Evolutionary conservation across 1,284 basidiomycete genomes (phyloP).

Genomic region (Ustilago curta): DNA sequence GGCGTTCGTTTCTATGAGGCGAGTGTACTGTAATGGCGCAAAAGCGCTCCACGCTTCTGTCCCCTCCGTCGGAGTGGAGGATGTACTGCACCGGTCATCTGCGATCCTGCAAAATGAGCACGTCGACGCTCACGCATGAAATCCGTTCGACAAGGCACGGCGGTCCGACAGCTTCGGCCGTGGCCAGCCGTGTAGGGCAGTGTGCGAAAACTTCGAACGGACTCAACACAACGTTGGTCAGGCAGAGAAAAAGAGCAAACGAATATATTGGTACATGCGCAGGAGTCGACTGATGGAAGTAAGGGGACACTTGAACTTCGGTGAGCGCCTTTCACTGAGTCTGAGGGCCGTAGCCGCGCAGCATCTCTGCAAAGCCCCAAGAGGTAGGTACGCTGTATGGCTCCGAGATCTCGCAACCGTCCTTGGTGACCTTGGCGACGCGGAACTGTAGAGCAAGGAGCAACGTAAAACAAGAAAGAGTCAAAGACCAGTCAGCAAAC

Average conservation of each 20-base stretch:
- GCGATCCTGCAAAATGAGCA: not conserved
- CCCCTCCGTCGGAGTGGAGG: not conserved
- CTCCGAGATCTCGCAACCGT: constrained; percentile 84
- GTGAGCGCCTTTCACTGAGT: constrained; percentile 52
- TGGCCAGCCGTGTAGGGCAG: too few relatives aligned
- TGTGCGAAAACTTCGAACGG: too few relatives aligned
- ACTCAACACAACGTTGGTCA: not conserved
- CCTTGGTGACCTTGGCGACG: constrained; percentile 86
- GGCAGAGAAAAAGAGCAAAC: not conserved
- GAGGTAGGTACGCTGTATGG: constrained; percentile 81
- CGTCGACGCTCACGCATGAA: not conserved
- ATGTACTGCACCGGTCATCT: not conserved
- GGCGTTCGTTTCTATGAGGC: not conserved
- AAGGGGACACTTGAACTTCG: not conserved
- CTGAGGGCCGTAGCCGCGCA: constrained; percentile 76
- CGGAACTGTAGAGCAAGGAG: constrained; percentile 76
- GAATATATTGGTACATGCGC: constrained; percentile 8
- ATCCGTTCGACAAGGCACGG: not conserved
- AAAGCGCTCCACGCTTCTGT: not conserved
- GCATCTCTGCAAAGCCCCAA: constrained; percentile 92
- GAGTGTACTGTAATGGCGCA: too few relatives aligned
- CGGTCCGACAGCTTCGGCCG: not conserved
- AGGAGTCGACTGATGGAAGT: not conserved
- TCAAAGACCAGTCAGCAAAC: too few relatives aligned
- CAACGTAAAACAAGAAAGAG: too few relatives aligned